Base-by-base conservation (phyloP, 2,329 filamentous ascomycete genomes). In the Teratosphaeria pseudoeucalypti region DNA sequence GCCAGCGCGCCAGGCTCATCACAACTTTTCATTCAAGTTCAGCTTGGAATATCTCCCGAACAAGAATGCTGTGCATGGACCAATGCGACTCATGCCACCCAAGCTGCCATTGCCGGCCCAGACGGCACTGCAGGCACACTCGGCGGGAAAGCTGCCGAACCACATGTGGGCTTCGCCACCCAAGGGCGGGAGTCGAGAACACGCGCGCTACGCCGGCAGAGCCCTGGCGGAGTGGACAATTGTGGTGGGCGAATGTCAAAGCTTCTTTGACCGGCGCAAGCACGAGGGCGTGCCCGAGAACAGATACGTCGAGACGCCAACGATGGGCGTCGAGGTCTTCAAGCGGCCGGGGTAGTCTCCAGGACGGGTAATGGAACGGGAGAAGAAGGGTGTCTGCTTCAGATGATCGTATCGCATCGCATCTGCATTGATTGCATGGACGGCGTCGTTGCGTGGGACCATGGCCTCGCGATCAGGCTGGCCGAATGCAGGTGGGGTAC, bases 201-300 rank as follows among this genome's bases (percentile, higher is more conserved):
- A 72, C 5, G 82, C 81, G 62, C 80, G 79, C 60, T 86, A 92
- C 71, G 78, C 82, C 2, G 89, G 89, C 1, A 81, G 88, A 23
- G 86, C 89, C 0, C 78, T 94, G 53, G 88, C 88, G 0, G 89
- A 94, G 72, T 94, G 89, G 89, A 79, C 81, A 23, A 76, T 89
- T 19, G 82, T 92, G 23, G 84, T 91, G 16, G 82, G 83, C 59
- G 89, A 94, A 71, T 90, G 85, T 76, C 90, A 92, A 74, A 89
- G 85, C 68, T 94, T 92, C 72, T 84, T 90, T 34, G 88, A 92
- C 60, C 80, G 89, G 54, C 81, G 89, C 58, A 85, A 85, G 57
- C 84, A 85, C 54, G 89, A 94, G 70, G 89, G 89, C 53, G 82
- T 91, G 10, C 79, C 82, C 2, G 77, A 78, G 0, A 81, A 90